These are phyloP conservation scores for Fennellomyces sp. DNA, from an alignment of 371 early-diverging fungal genomes.

Conservation along the genomic window DNA sequence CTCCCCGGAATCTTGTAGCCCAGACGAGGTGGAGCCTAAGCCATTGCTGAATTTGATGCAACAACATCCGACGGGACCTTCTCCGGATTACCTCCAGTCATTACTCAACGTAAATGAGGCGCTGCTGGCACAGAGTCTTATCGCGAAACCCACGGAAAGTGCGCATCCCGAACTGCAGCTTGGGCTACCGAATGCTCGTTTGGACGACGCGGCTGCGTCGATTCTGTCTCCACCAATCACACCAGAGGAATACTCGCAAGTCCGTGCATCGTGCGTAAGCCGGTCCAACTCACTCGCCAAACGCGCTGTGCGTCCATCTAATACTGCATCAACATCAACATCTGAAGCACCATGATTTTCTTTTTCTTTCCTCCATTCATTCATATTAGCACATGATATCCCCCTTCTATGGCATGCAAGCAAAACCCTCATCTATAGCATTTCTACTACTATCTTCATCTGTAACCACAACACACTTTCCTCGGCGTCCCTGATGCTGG, in stretches of 20 bases:
- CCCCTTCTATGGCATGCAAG: background rate
- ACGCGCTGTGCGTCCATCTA: slow-evolving; percentile 1
- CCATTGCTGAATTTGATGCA: no score
- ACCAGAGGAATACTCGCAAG: slow-evolving; percentile 4
- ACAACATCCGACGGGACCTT: slow-evolving; percentile 21
- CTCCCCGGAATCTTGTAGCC: background rate
- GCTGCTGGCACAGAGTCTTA: slow-evolving; percentile 49
- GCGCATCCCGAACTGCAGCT: background rate
- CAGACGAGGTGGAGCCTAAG: no score
- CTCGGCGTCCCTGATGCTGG: no score
- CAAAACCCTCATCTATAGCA: no score
- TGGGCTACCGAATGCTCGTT: background rate
- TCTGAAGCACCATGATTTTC: background rate
- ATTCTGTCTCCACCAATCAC: slow-evolving; percentile 4
- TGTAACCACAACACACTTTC: no score
- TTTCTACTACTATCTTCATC: no score
- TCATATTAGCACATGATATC: background rate
- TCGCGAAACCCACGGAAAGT: no score
- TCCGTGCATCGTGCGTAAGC: slow-evolving; percentile 6
- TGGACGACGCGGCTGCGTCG: background rate
- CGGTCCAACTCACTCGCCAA: background rate
- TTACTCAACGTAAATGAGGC: slow-evolving; percentile 37
- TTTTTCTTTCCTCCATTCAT: background rate
- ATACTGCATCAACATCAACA: background rate
- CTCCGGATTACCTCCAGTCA: slow-evolving; percentile 40